These are phyloP conservation scores for Diaporthe ilicicola DNA, from an alignment of 2,329 filamentous ascomycete genomes.

Conservation along the genomic window DNA sequence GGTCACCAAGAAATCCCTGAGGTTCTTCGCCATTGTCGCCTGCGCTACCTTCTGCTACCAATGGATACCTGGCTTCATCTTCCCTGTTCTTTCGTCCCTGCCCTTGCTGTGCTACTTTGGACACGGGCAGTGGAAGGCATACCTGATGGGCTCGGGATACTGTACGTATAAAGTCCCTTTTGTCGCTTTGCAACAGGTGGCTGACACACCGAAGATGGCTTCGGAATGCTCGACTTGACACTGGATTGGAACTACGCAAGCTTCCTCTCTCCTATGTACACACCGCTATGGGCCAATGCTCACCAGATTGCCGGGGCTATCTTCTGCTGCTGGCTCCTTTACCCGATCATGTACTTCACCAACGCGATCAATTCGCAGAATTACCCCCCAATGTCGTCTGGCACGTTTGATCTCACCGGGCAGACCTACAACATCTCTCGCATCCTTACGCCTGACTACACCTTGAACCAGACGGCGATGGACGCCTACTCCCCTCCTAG, in stretches of 20 bases:
- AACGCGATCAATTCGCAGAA: conserved; percentile 36
- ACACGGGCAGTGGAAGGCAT: conserved; percentile 44
- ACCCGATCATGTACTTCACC: conserved; percentile 39
- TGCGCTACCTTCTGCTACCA: conserved; percentile 41
- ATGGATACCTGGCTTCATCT: conserved; percentile 44
- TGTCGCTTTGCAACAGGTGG: neutral
- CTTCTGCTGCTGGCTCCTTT: conserved; percentile 35
- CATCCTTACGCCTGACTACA: conserved; percentile 40
- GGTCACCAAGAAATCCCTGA: conserved; percentile 40
- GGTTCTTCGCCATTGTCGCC: conserved; percentile 40
- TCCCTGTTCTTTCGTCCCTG: conserved; percentile 39
- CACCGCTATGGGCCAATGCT: conserved; percentile 37
- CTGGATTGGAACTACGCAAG: conserved; percentile 42
- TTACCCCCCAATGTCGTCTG: conserved; percentile 37
- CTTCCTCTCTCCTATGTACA: conserved; percentile 37
- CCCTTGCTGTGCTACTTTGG: conserved; percentile 43
- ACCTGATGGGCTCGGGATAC: conserved; percentile 41
- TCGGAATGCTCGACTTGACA: conserved; percentile 42
- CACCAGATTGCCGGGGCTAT: conserved; percentile 35
- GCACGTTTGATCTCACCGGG: conserved; percentile 40
- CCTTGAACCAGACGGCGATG: conserved; percentile 40
- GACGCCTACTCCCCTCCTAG: conserved; percentile 39
- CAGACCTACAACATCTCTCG: conserved; percentile 39
- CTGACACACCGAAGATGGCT: conserved; percentile 35
- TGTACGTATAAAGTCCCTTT: conserved; percentile 1